Percentiles rank a stretch among this genome's conserved stretches.
These are phyloP conservation scores for Phytopythium mirpurense DNA, from an alignment of 352 stramenopile species.

Conservation along the genomic window DNA sequence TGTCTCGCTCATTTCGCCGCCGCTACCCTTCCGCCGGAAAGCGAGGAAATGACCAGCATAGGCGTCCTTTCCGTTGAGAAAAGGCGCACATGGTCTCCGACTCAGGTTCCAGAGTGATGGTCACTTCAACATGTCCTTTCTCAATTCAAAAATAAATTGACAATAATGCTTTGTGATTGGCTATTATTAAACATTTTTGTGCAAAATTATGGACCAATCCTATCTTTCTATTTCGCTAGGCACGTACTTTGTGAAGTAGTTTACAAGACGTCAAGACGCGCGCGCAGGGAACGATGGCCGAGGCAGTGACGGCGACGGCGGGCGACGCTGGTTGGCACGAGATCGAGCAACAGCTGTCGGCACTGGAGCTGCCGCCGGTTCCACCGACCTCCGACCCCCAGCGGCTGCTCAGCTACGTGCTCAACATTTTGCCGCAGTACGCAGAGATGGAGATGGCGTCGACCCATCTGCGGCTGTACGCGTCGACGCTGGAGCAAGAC, in stretches of 20 bases:
- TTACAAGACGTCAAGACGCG: too few relatives aligned
- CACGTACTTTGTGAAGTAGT: too few relatives aligned
- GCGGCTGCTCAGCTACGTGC: constrained; percentile 66
- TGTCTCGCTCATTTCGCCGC: constrained; percentile 67
- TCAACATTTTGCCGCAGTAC: constrained; percentile 71
- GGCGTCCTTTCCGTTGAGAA: background rate
- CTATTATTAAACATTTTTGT: too few relatives aligned
- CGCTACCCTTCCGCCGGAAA: constrained; percentile 36
- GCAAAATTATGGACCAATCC: too few relatives aligned
- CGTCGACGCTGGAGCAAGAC: constrained; percentile 67
- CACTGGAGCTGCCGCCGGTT: constrained; percentile 51
- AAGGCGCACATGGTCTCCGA: background rate
- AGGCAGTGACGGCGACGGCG: background rate
- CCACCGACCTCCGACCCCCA: constrained; percentile 71
- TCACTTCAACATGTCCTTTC: constrained; percentile 37
- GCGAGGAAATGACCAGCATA: constrained; percentile 1
- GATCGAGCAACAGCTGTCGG: constrained; percentile 47
- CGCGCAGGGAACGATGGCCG: background rate
- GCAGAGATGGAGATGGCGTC: constrained; percentile 79
- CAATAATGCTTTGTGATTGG: background rate
- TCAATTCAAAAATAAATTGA: constrained; percentile 23
- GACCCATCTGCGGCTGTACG: constrained; percentile 70
- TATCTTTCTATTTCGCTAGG: too few relatives aligned
- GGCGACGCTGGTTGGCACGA: constrained; percentile 36
- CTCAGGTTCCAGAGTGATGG: constrained; percentile 28